Evolutionary conservation across 2,329 filamentous ascomycete genomes (phyloP).

Genomic region (Coniochaeta prunicola): DNA sequence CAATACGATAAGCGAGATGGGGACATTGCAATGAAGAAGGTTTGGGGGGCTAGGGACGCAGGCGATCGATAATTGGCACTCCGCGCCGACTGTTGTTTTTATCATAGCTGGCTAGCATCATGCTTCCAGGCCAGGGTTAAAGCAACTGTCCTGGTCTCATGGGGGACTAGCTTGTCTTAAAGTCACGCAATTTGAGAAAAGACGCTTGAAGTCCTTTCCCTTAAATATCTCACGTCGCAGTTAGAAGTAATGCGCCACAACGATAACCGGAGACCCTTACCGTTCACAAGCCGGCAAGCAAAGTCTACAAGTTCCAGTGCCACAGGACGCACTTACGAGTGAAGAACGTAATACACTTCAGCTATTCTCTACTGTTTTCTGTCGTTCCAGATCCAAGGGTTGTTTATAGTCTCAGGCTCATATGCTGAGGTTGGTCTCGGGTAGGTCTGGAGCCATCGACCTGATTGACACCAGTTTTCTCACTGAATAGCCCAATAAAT

Average conservation of each 20-base stretch:
- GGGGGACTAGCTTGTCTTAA: neutral
- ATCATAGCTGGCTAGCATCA: neutral
- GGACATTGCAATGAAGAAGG: neutral
- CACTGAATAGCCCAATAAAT: neutral
- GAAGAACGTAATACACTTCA: neutral
- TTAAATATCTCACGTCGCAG: neutral
- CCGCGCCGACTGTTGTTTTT: neutral
- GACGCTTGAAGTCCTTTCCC: neutral
- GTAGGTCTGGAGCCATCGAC: neutral
- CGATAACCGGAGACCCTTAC: neutral
- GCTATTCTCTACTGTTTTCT: neutral
- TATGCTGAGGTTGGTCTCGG: neutral
- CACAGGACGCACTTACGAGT: neutral
- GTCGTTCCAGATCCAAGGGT: neutral
- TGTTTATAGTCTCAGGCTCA: neutral
- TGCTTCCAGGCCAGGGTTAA: neutral
- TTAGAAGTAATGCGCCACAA: neutral
- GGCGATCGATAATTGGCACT: neutral
- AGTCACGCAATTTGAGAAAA: neutral
- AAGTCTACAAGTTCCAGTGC: neutral
- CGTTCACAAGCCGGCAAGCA: neutral
- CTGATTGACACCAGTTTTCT: neutral
- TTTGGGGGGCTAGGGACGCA: neutral
- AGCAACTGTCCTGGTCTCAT: neutral
- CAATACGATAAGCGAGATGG: neutral